A percentile compares a stretch with the other conserved stretches of the same genome.
Conservation (phyloP, 208 protist species). For the Leishmania major region DNA sequence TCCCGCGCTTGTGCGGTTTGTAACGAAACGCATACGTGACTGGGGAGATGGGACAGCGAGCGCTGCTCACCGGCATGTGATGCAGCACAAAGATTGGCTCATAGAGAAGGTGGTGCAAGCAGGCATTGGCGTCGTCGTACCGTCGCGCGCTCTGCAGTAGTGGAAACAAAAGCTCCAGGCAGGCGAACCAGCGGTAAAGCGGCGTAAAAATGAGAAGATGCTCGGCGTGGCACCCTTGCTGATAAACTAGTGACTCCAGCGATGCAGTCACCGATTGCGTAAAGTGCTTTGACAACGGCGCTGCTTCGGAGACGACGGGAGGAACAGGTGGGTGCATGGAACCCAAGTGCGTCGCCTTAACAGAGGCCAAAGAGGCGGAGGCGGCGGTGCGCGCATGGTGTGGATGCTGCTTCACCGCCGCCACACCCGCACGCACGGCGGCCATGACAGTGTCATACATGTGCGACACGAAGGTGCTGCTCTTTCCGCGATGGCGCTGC, state of each 20-base stretch:
- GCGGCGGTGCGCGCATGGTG: background rate
- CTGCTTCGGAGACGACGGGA: background rate
- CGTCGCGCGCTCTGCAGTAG: constrained; percentile 54
- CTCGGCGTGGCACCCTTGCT: constrained; percentile 47
- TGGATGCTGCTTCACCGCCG: constrained; percentile 25
- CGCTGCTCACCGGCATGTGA: constrained; percentile 9
- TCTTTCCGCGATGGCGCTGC: constrained; percentile 28
- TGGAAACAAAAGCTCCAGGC: constrained; percentile 62
- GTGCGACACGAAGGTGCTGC: constrained; percentile 22
- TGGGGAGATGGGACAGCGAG: constrained; percentile 1
- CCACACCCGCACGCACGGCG: constrained; percentile 25
- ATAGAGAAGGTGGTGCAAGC: constrained; percentile 55
- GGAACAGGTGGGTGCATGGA: background rate
- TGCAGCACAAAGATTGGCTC: constrained; percentile 56
- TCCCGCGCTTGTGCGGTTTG: constrained; percentile 58
- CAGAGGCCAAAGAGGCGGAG: constrained; percentile 2
- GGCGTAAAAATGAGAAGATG: constrained; percentile 76
- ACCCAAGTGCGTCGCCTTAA: background rate
- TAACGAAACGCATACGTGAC: constrained; percentile 56
- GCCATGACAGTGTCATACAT: constrained; percentile 30
- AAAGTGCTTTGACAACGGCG: background rate
- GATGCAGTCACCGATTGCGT: background rate
- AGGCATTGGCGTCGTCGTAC: constrained; percentile 69
- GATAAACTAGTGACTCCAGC: constrained; percentile 35
- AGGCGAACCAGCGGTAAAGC: constrained; percentile 71